Percentiles rank a stretch among this genome's conserved stretches.
These are phyloP conservation scores for Pittosporum tobira DNA, from an alignment of 129 eudicot species.

Conservation along the genomic window DNA sequence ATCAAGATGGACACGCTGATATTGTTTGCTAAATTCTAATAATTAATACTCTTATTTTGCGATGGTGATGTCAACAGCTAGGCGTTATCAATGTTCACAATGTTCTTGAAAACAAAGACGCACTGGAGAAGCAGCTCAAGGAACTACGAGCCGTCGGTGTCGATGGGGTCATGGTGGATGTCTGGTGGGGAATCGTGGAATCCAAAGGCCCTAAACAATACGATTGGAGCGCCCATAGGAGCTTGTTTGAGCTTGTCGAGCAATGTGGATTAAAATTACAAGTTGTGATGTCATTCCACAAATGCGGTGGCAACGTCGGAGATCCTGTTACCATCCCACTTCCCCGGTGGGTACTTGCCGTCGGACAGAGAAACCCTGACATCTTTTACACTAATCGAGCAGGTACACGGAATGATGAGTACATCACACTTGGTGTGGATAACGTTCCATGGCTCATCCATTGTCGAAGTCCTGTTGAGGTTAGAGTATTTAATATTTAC, in stretches of 20 bases:
- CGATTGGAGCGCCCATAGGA: conserved; percentile 68
- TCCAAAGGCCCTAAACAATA: conserved; percentile 71
- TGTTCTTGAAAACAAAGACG: conserved; percentile 35
- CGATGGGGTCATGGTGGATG: conserved; percentile 95
- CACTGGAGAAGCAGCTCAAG: conserved; percentile 52
- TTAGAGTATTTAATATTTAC: too few relatives aligned
- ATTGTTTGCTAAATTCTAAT: too few relatives aligned
- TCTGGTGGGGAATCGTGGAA: conserved; percentile 96
- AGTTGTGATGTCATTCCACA: conserved; percentile 95
- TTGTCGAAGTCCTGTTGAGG: too few relatives aligned
- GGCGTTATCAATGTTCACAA: conserved; percentile 58
- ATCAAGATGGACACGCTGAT: too few relatives aligned
- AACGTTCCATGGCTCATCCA: too few relatives aligned
- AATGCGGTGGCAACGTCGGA: conserved; percentile 94
- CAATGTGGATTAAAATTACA: conserved; percentile 57
- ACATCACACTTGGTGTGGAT: conserved; percentile 69
- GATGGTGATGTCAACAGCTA: conserved; percentile 39
- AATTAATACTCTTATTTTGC: too few relatives aligned
- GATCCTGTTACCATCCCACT: conserved; percentile 70
- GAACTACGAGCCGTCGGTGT: conserved; percentile 57
- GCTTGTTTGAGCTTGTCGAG: conserved; percentile 59
- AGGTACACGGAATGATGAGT: conserved; percentile 55
- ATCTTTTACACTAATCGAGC: conserved; percentile 57
- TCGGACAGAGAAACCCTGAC: conserved; percentile 58
- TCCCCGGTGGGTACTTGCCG: conserved; percentile 76